Evolutionary conservation across 352 stramenopile genomes (phyloP).

Genomic region (Aphanomyces stellatus): DNA sequence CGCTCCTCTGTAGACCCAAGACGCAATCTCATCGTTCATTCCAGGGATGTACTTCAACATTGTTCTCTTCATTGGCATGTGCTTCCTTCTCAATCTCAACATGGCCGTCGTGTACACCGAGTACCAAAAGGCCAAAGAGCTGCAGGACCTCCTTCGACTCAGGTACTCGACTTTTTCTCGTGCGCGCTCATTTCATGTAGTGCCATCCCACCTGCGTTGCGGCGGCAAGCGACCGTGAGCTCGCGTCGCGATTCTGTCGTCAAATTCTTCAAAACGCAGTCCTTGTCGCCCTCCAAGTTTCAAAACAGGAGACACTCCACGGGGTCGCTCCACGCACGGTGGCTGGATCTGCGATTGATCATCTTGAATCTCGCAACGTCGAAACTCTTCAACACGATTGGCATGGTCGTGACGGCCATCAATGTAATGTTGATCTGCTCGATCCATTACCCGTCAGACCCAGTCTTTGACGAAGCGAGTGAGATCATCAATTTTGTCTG

Average conservation of each 20-base stretch:
- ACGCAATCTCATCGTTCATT: conserved; percentile 44
- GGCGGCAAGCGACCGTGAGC: not conserved
- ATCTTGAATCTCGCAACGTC: not conserved
- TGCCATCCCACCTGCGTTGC: not conserved
- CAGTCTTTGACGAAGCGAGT: conserved; percentile 36
- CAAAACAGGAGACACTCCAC: not conserved
- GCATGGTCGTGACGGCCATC: conserved; percentile 66
- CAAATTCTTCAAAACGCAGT: not conserved
- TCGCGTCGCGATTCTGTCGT: not conserved
- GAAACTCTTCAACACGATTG: conserved; percentile 40
- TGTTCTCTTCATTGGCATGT: conserved; percentile 81
- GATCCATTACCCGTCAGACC: conserved; percentile 72
- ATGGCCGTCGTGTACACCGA: conserved; percentile 42
- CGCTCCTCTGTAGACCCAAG: conserved; percentile 33
- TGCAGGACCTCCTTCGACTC: conserved; percentile 7
- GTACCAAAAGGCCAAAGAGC: conserved; percentile 25
- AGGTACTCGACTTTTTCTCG: not conserved
- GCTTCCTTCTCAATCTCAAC: conserved; percentile 48
- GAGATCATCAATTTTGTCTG: conserved; percentile 74
- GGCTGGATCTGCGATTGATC: not conserved
- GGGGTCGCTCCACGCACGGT: not conserved
- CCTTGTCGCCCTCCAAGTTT: not conserved
- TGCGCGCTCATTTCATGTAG: not conserved
- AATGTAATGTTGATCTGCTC: conserved; percentile 76
- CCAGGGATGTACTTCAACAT: conserved; percentile 82